Evolutionary conservation across 768 basidiomycete genomes (phyloP).

Genomic region (Trametes sanguinea): DNA sequence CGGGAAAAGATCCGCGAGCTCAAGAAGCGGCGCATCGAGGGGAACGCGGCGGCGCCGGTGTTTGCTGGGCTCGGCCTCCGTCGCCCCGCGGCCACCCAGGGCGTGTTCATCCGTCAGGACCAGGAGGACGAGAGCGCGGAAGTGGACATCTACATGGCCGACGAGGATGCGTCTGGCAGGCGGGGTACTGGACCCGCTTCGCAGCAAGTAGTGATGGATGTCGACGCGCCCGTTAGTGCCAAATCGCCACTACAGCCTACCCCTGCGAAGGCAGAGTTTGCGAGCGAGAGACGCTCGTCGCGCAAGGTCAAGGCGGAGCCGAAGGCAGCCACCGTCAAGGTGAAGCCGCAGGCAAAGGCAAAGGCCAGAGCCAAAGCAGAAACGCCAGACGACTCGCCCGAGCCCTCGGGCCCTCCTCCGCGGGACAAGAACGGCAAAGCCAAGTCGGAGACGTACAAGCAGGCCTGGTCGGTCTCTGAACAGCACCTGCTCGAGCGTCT

Average conservation of each 20-base stretch:
- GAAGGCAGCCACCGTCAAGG: neutral
- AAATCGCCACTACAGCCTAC: constrained; percentile 15
- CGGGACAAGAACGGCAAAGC: constrained; percentile 35
- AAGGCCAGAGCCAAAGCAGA: neutral
- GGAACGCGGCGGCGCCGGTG: constrained; percentile 23
- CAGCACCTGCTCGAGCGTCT: constrained; percentile 77
- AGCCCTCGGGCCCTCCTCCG: constrained; percentile 2
- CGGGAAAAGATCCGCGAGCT: constrained; percentile 56
- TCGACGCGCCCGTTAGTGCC: constrained; percentile 20
- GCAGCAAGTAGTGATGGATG: constrained; percentile 16
- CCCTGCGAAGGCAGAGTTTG: neutral
- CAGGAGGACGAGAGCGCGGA: constrained; percentile 61
- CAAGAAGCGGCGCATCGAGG: constrained; percentile 52
- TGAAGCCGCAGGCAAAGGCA: neutral
- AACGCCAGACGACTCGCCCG: constrained; percentile 2
- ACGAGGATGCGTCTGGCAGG: neutral
- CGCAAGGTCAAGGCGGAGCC: constrained; percentile 16
- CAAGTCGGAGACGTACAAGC: constrained; percentile 79
- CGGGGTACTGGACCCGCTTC: neutral
- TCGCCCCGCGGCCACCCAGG: constrained; percentile 33
- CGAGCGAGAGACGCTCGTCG: constrained; percentile 14
- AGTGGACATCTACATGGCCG: constrained; percentile 51
- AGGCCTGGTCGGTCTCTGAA: constrained; percentile 74
- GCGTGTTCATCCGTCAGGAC: constrained; percentile 58
- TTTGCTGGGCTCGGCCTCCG: constrained; percentile 25